Percentiles rank a stretch among this genome's conserved stretches.
Conservation (phyloP, 177 flowering plant species). For the Vitis hybrid region DNA sequence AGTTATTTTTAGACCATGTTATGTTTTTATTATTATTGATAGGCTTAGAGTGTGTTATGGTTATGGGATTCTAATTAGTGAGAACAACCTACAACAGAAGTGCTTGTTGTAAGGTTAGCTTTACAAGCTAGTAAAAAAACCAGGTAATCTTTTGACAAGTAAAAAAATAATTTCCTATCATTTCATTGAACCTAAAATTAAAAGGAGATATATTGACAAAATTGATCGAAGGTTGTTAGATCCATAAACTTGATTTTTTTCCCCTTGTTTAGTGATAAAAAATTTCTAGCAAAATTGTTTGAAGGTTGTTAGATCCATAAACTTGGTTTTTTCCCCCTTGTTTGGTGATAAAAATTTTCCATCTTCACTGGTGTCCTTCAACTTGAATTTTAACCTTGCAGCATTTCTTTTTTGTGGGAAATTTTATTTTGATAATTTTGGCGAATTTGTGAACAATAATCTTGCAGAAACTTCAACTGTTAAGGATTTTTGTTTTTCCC, state of each 20-base stretch:
- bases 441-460: not conserved
- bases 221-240: too few relatives aligned
- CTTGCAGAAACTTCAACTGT: not conserved
- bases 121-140: not conserved
- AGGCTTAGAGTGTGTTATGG: not conserved
- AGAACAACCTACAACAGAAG: not conserved
- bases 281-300: too few relatives aligned
- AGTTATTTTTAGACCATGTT: not conserved
- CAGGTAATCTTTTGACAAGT: not conserved
- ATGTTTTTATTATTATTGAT: too few relatives aligned
- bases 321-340: too few relatives aligned
- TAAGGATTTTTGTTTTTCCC: not conserved
- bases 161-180: not conserved
- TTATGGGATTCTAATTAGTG: not conserved
- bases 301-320: too few relatives aligned
- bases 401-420: not conserved
- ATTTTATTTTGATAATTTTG: not conserved
- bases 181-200: not conserved
- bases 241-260: too few relatives aligned
- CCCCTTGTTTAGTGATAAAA: too few relatives aligned
- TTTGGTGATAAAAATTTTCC: not conserved
- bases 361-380: not conserved
- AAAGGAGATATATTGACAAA: too few relatives aligned
- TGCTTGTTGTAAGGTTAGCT: not conserved
- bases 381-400: not conserved